Conservation (phyloP, 2,329 filamentous ascomycete genomes). For the Claviceps sorghi region DNA sequence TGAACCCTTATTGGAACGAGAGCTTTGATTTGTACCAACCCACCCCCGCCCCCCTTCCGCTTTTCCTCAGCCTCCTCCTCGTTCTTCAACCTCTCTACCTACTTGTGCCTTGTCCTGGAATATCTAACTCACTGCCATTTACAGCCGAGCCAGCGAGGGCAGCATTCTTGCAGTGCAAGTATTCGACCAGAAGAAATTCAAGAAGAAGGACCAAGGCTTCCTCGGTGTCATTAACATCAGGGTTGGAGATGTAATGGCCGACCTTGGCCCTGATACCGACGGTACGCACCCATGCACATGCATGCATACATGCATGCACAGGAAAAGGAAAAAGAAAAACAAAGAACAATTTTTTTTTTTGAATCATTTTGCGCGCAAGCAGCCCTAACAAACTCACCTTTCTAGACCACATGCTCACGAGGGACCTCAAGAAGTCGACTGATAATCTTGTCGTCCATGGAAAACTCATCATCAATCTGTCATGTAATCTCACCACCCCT, state of each 20-base stretch:
- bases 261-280: slow-evolving; percentile 77
- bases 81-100: not conserved
- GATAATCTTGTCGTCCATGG: slow-evolving; percentile 97
- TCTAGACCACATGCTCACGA: slow-evolving; percentile 95
- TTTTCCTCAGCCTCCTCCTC: not conserved
- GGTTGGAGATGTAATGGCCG: slow-evolving; percentile 76
- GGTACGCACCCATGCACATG: slow-evolving; percentile 50
- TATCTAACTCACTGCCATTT: not conserved
- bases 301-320: no score
- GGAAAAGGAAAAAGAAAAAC: no score
- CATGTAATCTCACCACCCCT: slow-evolving; percentile 69
- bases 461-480: slow-evolving; percentile 92
- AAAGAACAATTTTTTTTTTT: not conserved
- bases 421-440: slow-evolving; percentile 93
- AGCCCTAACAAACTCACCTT: slow-evolving; percentile 15
- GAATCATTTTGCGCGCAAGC: slow-evolving; percentile 6
- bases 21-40: slow-evolving; percentile 82
- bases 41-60: slow-evolving; percentile 7
- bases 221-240: slow-evolving; percentile 95
- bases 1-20: slow-evolving; percentile 99
- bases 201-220: slow-evolving; percentile 99
- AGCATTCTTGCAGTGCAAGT: slow-evolving; percentile 96
- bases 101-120: not conserved
- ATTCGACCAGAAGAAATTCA: slow-evolving; percentile 99
- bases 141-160: slow-evolving; percentile 78